Percentiles rank a stretch among this genome's conserved stretches.
phyloP scores from a whole-genome alignment of 2,329 filamentous ascomycete species.

The Chlorencoelia australis region DNA sequence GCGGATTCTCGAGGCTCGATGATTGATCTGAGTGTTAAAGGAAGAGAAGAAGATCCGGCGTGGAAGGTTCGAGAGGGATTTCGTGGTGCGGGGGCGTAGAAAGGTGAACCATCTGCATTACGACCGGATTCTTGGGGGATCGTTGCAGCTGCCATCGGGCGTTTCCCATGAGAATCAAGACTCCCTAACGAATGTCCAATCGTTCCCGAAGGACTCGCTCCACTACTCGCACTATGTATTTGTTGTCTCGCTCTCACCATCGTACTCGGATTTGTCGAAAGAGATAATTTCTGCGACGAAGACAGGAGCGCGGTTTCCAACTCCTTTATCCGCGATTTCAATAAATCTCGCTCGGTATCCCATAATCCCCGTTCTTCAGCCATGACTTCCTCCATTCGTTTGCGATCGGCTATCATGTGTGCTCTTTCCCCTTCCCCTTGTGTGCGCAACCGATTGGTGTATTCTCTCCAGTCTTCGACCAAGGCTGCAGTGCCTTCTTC shows the following conservation, averaged over 20 bases:
- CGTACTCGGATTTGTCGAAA: background rate
- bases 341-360: constrained; percentile 22
- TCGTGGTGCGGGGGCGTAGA: constrained; percentile 26
- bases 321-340: constrained; percentile 21
- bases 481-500: constrained; percentile 19
- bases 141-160: too few relatives aligned
- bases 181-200: constrained; percentile 1
- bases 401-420: constrained; percentile 25
- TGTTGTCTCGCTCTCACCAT: background rate
- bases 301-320: too few relatives aligned
- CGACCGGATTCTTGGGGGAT: constrained; percentile 29
- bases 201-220: background rate
- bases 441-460: constrained; percentile 21
- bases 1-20: constrained; percentile 18
- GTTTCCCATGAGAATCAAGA: constrained; percentile 3
- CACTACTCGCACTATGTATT: background rate
- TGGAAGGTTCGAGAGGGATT: constrained; percentile 25
- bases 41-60: constrained; percentile 11
- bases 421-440: constrained; percentile 25
- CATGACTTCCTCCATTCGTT: constrained; percentile 24
- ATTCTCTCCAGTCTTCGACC: constrained; percentile 25
- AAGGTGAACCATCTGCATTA: constrained; percentile 25
- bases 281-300: too few relatives aligned
- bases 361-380: constrained; percentile 26
- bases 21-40: constrained; percentile 22